Evolutionary conservation across 805 yeast species (phyloP).

Genomic region (Pichia membranifaciens): DNA sequence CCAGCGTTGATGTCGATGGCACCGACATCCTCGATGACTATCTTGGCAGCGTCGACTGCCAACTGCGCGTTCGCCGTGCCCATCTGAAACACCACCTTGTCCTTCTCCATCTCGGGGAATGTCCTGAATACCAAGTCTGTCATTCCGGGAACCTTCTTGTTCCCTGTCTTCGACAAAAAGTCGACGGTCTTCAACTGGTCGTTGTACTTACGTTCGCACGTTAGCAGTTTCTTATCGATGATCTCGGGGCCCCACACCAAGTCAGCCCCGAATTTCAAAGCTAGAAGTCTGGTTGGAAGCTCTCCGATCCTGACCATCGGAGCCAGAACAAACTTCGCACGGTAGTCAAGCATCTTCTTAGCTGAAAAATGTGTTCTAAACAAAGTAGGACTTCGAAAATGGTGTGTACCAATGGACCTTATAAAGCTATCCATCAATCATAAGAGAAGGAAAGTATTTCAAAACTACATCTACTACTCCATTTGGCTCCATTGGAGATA

Average conservation of each 20-base stretch:
- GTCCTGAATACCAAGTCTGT: conserved; percentile 65
- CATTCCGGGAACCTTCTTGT: conserved; percentile 39
- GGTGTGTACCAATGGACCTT: no score
- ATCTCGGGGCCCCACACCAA: conserved; percentile 96
- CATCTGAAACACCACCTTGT: conserved; percentile 75
- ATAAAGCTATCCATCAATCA: no score
- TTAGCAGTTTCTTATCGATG: conserved; percentile 74
- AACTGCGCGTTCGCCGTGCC: conserved; percentile 80
- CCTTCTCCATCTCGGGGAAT: conserved; percentile 52
- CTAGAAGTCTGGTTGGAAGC: conserved; percentile 77
- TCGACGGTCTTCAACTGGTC: conserved; percentile 53
- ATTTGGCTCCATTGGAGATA: no score
- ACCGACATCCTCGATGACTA: conserved; percentile 79
- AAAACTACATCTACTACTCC: no score
- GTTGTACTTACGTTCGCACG: conserved; percentile 62
- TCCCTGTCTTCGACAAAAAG: conserved; percentile 39
- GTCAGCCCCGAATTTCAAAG: conserved; percentile 84
- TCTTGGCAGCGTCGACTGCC: conserved; percentile 83
- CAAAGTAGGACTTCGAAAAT: no score
- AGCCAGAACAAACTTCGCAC: conserved; percentile 78
- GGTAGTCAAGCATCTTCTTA: conserved; percentile 54
- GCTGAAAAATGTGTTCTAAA: no score
- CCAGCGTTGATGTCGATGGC: conserved; percentile 95
- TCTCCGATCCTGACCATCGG: conserved; percentile 98
- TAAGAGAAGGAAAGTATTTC: no score